Conservation (phyloP, 192 early-diverging fungal genomes). For the Umbelopsis ramanniana region DNA sequence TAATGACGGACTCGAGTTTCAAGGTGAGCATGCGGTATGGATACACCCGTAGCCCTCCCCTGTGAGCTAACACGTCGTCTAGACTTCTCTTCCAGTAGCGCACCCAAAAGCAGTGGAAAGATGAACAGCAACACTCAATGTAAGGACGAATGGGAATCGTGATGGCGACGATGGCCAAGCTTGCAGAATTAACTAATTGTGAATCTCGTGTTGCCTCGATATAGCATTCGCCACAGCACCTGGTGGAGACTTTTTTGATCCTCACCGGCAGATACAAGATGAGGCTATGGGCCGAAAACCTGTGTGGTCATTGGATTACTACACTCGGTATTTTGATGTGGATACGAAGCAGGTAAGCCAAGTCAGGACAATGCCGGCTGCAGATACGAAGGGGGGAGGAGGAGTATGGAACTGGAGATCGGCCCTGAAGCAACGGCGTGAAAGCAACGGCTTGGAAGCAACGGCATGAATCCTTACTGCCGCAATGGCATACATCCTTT, state of each 20-base stretch:
- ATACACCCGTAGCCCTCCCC: no score
- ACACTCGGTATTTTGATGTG: slow-evolving; percentile 90
- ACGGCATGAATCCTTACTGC: no score
- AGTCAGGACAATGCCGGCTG: not conserved
- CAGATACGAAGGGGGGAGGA: no score
- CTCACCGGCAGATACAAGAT: slow-evolving; percentile 27
- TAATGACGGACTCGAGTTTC: slow-evolving; percentile 53
- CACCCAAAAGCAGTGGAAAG: slow-evolving; percentile 29
- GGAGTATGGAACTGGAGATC: no score
- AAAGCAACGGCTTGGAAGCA: no score
- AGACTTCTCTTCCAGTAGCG: slow-evolving; percentile 33
- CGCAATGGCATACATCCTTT: no score
- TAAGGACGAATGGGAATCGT: not conserved
- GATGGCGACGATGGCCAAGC: not conserved
- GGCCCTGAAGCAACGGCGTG: no score
- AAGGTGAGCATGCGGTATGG: slow-evolving; percentile 33
- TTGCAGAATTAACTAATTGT: not conserved
- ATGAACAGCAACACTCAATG: not conserved
- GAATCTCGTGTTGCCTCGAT: not conserved
- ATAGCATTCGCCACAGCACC: slow-evolving; percentile 15
- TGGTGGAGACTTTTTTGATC: slow-evolving; percentile 37
- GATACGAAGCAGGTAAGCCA: slow-evolving; percentile 78
- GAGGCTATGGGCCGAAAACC: slow-evolving; percentile 45
- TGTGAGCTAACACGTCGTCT: not conserved
- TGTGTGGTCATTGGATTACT: slow-evolving; percentile 91